Base-by-base conservation (phyloP, 257 asterid genomes). In the Salvia miltiorrhiza region DNA sequence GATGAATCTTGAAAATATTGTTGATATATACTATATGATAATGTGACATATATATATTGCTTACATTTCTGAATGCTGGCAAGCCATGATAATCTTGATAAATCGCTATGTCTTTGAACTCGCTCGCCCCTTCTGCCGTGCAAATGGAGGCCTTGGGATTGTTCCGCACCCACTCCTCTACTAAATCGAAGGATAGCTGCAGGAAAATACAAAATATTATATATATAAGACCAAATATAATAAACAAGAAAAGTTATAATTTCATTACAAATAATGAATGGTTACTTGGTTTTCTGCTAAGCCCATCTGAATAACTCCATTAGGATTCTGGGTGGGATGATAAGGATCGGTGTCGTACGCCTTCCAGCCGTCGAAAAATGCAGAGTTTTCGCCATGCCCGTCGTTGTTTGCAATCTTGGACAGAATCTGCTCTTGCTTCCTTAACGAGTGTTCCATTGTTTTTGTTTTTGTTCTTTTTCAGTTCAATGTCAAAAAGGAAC, bases 61-160 rank as follows among this genome's bases (percentile, higher is more conserved):
- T 30, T 37, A 91, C 97, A 62, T 79, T 73, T 89, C 95, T 83
- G 79, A 92, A 92, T 69, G 83, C 83, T 4, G 89, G 89, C 77
- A 90, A 72, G 77, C 97, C 97, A 74, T 85, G 90, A 69, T 87
- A 87, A 20, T 88, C 95, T 64, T 88, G 95, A 77, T 39, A 88
- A 65, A 82, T 75, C 17, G 92, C 95, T 58, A 80, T 77, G n/a
- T 85, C 90, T 61, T 77, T 82, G 78, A 88, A 88, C 10, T 70
- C 81, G 17, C 65, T 23, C 7, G 80, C 78, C 33, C 94, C 94
- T 69, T 85, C 78, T 26, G 76, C 35, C 0, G 88, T 88, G 77
- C 95, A 88, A 40, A 88, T 85, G 43, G 95, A 88, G 16, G 92
- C 85, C 49, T 72, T 79, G 9, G 85, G 95, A 64, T 88, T 85